phyloP scores from a whole-genome alignment of 148 eudicot species.

The Chenopodium quinoa region DNA sequence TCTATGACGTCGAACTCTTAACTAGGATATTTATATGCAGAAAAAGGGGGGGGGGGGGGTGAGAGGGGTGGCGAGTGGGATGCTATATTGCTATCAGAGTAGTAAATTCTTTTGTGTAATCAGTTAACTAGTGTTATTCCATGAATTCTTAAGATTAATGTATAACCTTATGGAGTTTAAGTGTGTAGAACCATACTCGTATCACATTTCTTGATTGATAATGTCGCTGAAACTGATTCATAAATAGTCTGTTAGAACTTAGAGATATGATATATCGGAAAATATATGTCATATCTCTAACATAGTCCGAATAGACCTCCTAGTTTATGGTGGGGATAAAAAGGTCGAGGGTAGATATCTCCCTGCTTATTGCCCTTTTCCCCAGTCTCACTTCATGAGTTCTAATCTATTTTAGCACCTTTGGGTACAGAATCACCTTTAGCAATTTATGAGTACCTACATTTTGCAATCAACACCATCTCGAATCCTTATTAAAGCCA shows the following conservation, averaged over 20 bases:
- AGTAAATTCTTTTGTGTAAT: slow-evolving; percentile 14
- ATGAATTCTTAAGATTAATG: not conserved
- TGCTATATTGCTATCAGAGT: not conserved
- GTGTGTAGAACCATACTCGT: not conserved
- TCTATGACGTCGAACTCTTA: not conserved
- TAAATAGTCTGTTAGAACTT: too few species aligned
- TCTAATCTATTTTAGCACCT: too few species aligned
- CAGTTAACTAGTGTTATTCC: not conserved
- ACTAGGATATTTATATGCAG: not conserved
- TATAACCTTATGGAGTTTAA: not conserved
- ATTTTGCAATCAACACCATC: too few species aligned
- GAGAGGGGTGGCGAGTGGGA: too few species aligned
- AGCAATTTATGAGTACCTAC: too few species aligned
- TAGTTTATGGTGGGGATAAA: not conserved
- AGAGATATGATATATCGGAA: too few species aligned
- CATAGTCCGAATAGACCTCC: not conserved
- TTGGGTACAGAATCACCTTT: too few species aligned
- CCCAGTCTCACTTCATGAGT: too few species aligned
- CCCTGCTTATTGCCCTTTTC: too few species aligned
- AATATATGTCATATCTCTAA: too few species aligned
- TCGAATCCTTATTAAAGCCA: too few species aligned
- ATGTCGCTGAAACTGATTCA: not conserved
- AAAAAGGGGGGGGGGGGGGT: not conserved
- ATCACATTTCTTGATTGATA: not conserved
- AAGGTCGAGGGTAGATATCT: not conserved